Percentiles rank a stretch among this genome's conserved stretches.
Evolutionary conservation across 257 asterid species (phyloP).

Genomic region (Ocimum tenuiflorum): DNA sequence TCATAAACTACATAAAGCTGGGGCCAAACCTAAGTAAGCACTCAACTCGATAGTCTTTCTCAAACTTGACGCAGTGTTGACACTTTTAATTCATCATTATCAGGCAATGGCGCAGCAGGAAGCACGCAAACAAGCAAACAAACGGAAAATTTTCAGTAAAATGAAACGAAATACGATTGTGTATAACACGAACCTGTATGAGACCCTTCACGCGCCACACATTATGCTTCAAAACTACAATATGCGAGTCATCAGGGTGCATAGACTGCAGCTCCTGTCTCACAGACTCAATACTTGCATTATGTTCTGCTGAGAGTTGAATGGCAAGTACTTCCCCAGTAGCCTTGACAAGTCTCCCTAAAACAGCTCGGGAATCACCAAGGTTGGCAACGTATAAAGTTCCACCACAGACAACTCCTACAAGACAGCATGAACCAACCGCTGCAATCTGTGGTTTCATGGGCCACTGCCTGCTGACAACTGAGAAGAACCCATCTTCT

Average conservation of each 20-base stretch:
- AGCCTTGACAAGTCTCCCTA: slow-evolving; percentile 64
- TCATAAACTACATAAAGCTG: no score
- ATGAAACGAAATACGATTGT: background rate
- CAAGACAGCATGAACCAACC: slow-evolving; percentile 84
- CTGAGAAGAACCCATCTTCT: slow-evolving; percentile 57
- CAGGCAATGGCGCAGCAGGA: background rate
- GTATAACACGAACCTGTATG: slow-evolving; percentile 53
- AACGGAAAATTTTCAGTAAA: background rate
- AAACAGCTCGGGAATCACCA: slow-evolving; percentile 84
- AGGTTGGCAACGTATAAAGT: slow-evolving; percentile 63
- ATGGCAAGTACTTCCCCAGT: slow-evolving; percentile 64
- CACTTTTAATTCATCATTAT: background rate
- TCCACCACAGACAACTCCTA: slow-evolving; percentile 66
- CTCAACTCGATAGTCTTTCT: no score
- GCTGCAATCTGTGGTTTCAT: slow-evolving; percentile 69
- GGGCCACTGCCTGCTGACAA: slow-evolving; percentile 55
- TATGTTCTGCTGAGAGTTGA: slow-evolving; percentile 75
- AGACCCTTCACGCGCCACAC: slow-evolving; percentile 92
- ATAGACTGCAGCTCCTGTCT: slow-evolving; percentile 60
- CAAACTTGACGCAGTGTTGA: background rate
- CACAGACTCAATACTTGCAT: slow-evolving; percentile 64
- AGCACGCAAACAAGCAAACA: background rate
- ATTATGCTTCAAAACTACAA: slow-evolving; percentile 71
- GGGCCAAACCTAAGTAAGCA: no score
- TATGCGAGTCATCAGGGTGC: slow-evolving; percentile 79